Evolutionary conservation across 2,329 filamentous ascomycete genomes (phyloP).

Genomic region (Xylariaceae sp.): DNA sequence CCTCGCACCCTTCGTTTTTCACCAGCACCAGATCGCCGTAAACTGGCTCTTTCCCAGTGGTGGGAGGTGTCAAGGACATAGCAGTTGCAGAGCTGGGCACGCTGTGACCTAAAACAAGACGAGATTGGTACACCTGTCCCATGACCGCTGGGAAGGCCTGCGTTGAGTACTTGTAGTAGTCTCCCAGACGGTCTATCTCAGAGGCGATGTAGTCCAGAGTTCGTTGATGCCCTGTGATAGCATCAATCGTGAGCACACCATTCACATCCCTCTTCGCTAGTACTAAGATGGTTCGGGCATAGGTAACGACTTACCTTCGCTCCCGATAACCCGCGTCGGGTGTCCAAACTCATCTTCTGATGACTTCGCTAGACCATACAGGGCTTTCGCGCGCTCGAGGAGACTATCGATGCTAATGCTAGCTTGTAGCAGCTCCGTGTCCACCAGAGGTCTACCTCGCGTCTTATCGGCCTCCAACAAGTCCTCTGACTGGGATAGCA

Average conservation of each 20-base stretch:
- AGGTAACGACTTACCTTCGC: conserved; percentile 54
- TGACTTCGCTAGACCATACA: conserved; percentile 68
- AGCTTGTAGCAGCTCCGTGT: conserved; percentile 62
- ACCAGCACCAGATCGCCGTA: conserved; percentile 67
- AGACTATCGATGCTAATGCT: conserved; percentile 64
- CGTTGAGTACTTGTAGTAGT: conserved; percentile 68
- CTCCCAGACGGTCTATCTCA: conserved; percentile 59
- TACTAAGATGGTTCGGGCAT: neutral
- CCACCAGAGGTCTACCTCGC: conserved; percentile 51
- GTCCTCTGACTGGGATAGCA: conserved; percentile 28
- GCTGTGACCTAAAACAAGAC: conserved; percentile 61
- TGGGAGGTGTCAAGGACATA: conserved; percentile 73
- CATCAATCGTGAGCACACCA: conserved; percentile 4
- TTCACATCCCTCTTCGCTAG: neutral
- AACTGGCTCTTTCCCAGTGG: conserved; percentile 63
- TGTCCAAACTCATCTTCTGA: conserved; percentile 67
- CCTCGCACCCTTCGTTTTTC: conserved; percentile 67
- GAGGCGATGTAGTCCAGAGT: conserved; percentile 69
- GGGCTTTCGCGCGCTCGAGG: conserved; percentile 62
- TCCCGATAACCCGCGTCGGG: conserved; percentile 75
- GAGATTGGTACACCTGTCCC: conserved; percentile 65
- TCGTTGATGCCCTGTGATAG: conserved; percentile 61
- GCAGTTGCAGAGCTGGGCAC: conserved; percentile 58
- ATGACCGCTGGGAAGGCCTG: conserved; percentile 70
- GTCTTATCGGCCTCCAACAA: conserved; percentile 17